Evolutionary conservation across 1,284 basidiomycete species (phyloP).

Genomic region (Cutaneotrichosporon spelunceum): DNA sequence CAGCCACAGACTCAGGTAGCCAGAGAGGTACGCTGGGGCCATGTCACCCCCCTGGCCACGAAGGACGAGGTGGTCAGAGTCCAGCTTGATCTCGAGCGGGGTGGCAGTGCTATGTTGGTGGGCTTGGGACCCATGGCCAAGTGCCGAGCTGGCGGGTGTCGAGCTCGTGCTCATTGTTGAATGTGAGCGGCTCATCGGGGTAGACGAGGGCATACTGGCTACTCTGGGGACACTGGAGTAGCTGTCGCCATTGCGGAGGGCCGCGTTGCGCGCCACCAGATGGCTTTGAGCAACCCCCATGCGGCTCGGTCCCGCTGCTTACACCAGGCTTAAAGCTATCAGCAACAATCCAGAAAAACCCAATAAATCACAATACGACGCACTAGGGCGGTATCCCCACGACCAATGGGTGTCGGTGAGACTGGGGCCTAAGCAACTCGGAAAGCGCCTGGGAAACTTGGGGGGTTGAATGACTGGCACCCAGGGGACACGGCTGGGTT

Average conservation of each 20-base stretch:
- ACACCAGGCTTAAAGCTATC: too few species aligned
- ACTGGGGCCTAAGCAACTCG: too few species aligned
- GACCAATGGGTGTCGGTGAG: too few species aligned
- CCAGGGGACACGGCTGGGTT: too few species aligned
- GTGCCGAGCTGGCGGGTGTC: background rate
- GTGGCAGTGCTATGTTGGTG: background rate
- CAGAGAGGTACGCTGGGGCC: constrained; percentile 63
- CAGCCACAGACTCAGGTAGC: constrained; percentile 73
- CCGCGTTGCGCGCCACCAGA: background rate
- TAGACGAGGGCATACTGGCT: background rate
- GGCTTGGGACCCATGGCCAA: background rate
- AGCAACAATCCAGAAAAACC: too few species aligned
- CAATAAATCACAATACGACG: too few species aligned
- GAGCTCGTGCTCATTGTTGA: background rate
- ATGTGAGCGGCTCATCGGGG: background rate
- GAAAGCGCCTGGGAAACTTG: too few species aligned
- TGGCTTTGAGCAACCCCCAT: background rate
- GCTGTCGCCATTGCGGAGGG: background rate
- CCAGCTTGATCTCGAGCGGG: constrained; percentile 69
- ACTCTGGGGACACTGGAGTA: background rate
- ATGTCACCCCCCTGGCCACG: constrained; percentile 78
- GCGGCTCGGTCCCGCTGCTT: background rate
- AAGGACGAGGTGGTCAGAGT: constrained; percentile 65
- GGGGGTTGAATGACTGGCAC: too few species aligned
- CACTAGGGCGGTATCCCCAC: too few species aligned